Percentiles rank a stretch among this genome's conserved stretches.
Evolutionary conservation across 441 rosid species (phyloP).

Genomic region (Bruguiera hainesii): DNA sequence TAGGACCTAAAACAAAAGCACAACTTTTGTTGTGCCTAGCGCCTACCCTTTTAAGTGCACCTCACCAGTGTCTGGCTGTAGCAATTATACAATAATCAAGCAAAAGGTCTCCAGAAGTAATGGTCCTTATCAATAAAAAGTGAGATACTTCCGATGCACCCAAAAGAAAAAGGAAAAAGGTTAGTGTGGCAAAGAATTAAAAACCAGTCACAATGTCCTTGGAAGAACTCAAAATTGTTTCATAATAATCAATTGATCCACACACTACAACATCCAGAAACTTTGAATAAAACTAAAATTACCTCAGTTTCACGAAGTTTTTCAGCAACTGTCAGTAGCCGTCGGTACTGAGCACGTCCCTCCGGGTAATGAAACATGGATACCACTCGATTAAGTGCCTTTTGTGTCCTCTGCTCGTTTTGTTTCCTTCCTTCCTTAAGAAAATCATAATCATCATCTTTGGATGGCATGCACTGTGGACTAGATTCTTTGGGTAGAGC

Average conservation of each 20-base stretch:
- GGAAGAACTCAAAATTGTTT: no score
- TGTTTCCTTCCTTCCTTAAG: constrained; percentile 87
- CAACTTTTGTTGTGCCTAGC: no score
- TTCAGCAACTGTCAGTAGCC: constrained; percentile 70
- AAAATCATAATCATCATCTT: constrained; percentile 80
- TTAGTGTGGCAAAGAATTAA: no score
- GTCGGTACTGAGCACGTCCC: constrained; percentile 86
- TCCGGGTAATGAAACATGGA: constrained; percentile 91
- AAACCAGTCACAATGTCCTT: no score
- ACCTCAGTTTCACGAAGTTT: constrained; percentile 71
- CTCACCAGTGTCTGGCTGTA: no score
- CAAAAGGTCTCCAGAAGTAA: no score
- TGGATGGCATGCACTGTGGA: constrained; percentile 25
- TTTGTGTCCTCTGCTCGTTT: constrained; percentile 76
- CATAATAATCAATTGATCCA: neutral
- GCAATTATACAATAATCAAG: no score
- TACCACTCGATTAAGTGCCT: constrained; percentile 84
- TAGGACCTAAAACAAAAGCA: no score
- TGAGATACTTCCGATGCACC: no score
- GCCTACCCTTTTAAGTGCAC: no score
- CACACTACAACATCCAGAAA: constrained; percentile 21
- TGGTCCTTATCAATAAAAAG: no score
- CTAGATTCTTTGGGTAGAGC: constrained; percentile 39
- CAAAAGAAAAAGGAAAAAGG: no score
- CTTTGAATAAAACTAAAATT: constrained; percentile 32